phyloP scores from a whole-genome alignment of 2,329 filamentous ascomycete genomes.

The Trichoderma harzianum region DNA sequence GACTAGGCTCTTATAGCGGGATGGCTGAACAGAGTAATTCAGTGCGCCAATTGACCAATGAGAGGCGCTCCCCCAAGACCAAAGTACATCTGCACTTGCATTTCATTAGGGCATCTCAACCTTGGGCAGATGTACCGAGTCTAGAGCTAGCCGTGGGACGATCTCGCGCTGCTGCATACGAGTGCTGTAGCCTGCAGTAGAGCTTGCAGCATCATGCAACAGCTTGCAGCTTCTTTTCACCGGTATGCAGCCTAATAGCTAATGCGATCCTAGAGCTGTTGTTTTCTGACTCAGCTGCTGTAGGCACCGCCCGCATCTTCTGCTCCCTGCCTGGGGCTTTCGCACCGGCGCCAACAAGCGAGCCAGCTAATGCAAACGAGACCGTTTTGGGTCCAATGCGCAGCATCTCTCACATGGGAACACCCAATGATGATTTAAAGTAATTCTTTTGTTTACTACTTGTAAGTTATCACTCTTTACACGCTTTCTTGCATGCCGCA shows the following conservation, averaged over 20 bases:
- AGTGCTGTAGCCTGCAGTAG: not conserved
- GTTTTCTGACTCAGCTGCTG: conserved; percentile 4
- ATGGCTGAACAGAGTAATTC: conserved; percentile 10
- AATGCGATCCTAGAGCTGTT: not conserved
- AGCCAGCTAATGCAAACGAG: not conserved
- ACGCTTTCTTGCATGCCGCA: not conserved
- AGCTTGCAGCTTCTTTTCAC: not conserved
- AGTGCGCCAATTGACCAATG: not conserved
- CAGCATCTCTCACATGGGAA: not conserved
- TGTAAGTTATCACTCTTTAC: not conserved
- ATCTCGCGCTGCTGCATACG: not conserved
- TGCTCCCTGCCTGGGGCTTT: not conserved
- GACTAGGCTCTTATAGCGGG: not conserved
- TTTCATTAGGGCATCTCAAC: not conserved
- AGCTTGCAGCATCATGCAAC: not conserved
- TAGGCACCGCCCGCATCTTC: not conserved
- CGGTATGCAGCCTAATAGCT: not conserved
- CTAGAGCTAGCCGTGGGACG: not conserved
- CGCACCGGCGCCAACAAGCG: not conserved
- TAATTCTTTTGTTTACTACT: not conserved
- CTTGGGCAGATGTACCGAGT: not conserved
- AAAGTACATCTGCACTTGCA: not conserved
- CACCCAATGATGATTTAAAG: not conserved
- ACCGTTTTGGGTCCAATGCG: not conserved
- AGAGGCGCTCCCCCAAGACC: not conserved